Percentiles rank a stretch among this genome's conserved stretches.
Conservation (phyloP, 2,329 filamentous ascomycete species). For the Venturiaceae sp. region DNA sequence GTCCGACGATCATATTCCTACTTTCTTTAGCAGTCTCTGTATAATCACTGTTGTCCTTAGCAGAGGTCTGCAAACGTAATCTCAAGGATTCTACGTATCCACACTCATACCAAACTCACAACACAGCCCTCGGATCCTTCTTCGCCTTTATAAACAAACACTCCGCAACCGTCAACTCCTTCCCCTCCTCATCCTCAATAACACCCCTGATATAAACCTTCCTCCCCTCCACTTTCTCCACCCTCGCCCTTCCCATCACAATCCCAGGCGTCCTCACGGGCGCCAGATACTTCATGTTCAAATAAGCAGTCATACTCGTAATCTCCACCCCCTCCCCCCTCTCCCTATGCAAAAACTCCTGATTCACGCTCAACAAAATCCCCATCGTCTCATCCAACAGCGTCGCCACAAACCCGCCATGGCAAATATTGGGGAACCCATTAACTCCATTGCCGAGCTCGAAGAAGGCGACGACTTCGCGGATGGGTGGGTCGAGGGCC, state of each 20-base stretch:
- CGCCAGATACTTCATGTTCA: slow-evolving; percentile 45
- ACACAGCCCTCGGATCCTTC: slow-evolving; percentile 7
- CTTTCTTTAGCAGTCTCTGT: too few relatives aligned
- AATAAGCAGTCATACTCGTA: slow-evolving; percentile 35
- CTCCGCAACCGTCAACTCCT: slow-evolving; percentile 41
- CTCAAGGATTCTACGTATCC: neutral
- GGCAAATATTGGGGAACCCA: slow-evolving; percentile 42
- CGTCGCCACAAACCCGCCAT: slow-evolving; percentile 49
- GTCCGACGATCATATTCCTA: too few relatives aligned
- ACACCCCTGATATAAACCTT: slow-evolving; percentile 42
- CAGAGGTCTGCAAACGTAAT: neutral
- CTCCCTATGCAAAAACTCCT: slow-evolving; percentile 9
- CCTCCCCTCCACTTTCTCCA: slow-evolving; percentile 39
- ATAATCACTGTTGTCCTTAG: neutral
- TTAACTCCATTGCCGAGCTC: slow-evolving; percentile 43
- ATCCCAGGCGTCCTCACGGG: slow-evolving; percentile 42
- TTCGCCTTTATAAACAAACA: slow-evolving; percentile 38
- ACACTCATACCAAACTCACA: neutral
- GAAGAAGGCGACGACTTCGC: slow-evolving; percentile 19
- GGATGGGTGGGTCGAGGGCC: neutral
- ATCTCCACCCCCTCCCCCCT: slow-evolving; percentile 15
- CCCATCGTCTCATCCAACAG: slow-evolving; percentile 52
- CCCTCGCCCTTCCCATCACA: slow-evolving; percentile 36
- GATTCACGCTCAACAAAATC: slow-evolving; percentile 14
- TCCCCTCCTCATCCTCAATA: slow-evolving; percentile 40